Base-by-base conservation (phyloP, 108 stramenopile species). In the Nannochloropsis granulata region DNA sequence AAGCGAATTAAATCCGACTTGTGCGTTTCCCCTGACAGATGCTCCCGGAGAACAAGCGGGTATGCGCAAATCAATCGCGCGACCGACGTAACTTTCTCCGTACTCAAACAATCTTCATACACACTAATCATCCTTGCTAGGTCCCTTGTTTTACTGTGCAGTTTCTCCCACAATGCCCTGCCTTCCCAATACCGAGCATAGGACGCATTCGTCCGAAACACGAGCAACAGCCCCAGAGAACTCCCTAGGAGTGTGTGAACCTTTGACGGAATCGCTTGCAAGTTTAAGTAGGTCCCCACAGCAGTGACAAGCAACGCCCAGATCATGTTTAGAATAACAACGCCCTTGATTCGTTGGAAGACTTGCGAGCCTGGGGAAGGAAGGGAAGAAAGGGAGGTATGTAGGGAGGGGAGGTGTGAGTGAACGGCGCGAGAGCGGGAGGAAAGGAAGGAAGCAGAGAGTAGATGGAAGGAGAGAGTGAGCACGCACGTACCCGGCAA, bases 181-280 rank as follows among this genome's bases (percentile, higher is more conserved):
- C 95, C 95, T 84, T 96, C 95, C 78, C 94, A 93, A 90, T 95
- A 97, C 80, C 96, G 91, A 81, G 94, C 92, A 82, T 97, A 97
- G 13, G 95, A 94, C 21, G 92, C 90, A 84, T 96, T 96, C 13
- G 95, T 96, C 23, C 95, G 92, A 82, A 96, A 96, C 13, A 95
- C 96, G 19, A 97, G 90, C 25, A 97, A 88, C 45, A 96, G 90
- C 44, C 94, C 92, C 81, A 96, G 86, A 19, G 96, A 94, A 34
- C 90, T 90, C 10, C 94, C 93, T 85, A 95, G 92, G 83, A 96
- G 90, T 11, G 92, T 88, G 89, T 96, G 95, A 12, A 92, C 92
- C 14, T 93, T 83, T 12, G 90, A 81, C 21, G 94, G 92, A 1
- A 94, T 79, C 42, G 88, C 89, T 89, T 93, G 82, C 43, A 82